Base-by-base conservation (phyloP, 768 basidiomycete species). In the Hypholoma sublateritium region DNA sequence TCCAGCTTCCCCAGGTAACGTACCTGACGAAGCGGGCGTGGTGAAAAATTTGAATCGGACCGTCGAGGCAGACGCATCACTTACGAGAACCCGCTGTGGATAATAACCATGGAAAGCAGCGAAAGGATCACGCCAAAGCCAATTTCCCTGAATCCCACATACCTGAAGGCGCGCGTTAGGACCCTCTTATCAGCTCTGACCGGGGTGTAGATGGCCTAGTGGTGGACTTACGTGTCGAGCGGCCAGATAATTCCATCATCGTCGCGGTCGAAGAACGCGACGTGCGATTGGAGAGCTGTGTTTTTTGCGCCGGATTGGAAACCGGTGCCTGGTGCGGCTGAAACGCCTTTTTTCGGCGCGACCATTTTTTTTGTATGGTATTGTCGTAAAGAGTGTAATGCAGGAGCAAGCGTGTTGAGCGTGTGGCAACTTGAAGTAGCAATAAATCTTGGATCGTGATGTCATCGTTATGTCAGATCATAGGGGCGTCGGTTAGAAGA, bases 181-280 rank as follows among this genome's bases (percentile, higher is more conserved):
- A 54, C n/a, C 32, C 58, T 17, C 17, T 9, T 35, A 44, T 53
- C 41, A 42, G 22, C 44, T 22, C 44, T 46, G 14, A 13, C 14
- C 19, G 13, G 44, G 16, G 21, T 46, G 24, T 9, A 46, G 16
- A 25, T 24, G 9, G 14, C 44, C 9, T 17, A 21, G 13, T 21
- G 22, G 44, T 3, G 9, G 5, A 68, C 74, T 56, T 56, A 79
- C 77, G 78, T 80, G 60, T 80, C 77, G 12, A 37, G 58, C 5
- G 78, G 77, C 74, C 76, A 79, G 55, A 80, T 79, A 39, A 78
- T 67, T 4, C 77, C 79, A 61, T 79, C 79, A 22, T 62, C 58
- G 63, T 80, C 78, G 32, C 56, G 58, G 68, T 80, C 79, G 59
- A 79, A 79, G 68, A 77, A 80, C 35, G 74, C 74, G 61, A 76